Evolutionary conservation across 768 basidiomycete genomes (phyloP).

Genomic region (Boletellus sp.): DNA sequence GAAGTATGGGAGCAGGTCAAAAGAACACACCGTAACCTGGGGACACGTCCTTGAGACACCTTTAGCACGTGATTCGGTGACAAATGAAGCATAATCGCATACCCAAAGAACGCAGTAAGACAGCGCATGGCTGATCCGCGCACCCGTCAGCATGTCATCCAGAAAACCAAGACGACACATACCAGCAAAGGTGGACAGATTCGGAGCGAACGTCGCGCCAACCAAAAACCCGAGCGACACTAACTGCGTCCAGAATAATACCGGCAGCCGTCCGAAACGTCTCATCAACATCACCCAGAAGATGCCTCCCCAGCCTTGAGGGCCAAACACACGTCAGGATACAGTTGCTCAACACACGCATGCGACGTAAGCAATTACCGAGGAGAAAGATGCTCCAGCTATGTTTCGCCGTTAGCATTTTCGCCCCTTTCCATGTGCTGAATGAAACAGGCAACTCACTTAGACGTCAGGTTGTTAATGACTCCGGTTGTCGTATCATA

Average conservation of each 20-base stretch:
- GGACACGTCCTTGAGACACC: slow-evolving; percentile 41
- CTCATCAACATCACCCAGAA: slow-evolving; percentile 30
- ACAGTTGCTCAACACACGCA: background rate
- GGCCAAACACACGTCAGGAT: slow-evolving; percentile 4
- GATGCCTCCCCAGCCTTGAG: slow-evolving; percentile 29
- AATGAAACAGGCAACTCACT: slow-evolving; percentile 14
- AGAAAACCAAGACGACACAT: background rate
- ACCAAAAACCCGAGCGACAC: slow-evolving; percentile 45
- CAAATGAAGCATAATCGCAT: background rate
- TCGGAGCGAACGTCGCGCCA: slow-evolving; percentile 50
- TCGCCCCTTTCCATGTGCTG: background rate
- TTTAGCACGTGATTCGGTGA: background rate
- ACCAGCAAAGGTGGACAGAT: slow-evolving; percentile 46
- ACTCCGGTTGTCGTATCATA: slow-evolving; percentile 44
- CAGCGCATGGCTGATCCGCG: slow-evolving; percentile 29
- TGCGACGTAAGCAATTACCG: slow-evolving; percentile 22
- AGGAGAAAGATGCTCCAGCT: slow-evolving; percentile 49
- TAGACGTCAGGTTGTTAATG: slow-evolving; percentile 52
- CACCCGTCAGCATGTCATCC: background rate
- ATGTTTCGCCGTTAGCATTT: background rate
- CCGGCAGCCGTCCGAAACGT: slow-evolving; percentile 29
- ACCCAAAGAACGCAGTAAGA: slow-evolving; percentile 32
- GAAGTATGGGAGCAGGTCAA: background rate
- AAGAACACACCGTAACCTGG: slow-evolving; percentile 41
- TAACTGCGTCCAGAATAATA: slow-evolving; percentile 34